Percentiles rank a stretch among this genome's conserved stretches.
Conservation (phyloP, 148 eudicot species). For the Dysphania ambrosioides region DNA sequence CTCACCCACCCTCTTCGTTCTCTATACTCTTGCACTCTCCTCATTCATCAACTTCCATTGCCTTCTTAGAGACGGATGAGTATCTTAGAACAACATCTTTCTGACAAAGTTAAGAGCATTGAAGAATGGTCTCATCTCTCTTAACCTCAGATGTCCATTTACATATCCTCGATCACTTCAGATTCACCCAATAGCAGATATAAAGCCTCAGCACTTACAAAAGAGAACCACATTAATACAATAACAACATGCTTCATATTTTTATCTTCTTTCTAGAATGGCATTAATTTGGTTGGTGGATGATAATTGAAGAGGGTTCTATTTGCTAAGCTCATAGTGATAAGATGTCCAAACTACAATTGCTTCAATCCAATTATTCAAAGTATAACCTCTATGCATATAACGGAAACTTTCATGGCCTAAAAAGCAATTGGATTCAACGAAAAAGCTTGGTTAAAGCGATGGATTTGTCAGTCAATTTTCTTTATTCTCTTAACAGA, state of each 20-base stretch:
- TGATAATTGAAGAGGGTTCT: background rate
- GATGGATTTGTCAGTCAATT: background rate
- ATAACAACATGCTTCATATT: background rate
- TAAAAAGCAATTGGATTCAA: background rate
- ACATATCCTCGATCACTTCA: slow-evolving; percentile 4
- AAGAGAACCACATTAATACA: slow-evolving; percentile 12
- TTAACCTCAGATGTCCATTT: background rate
- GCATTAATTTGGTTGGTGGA: slow-evolving; percentile 8
- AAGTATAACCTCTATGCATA: background rate
- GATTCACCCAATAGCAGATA: slow-evolving; percentile 16
- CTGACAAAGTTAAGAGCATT: background rate
- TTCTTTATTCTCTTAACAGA: background rate
- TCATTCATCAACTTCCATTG: background rate
- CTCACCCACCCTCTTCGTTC: background rate
- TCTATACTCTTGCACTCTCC: background rate
- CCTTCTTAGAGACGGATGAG: background rate
- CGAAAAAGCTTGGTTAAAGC: background rate
- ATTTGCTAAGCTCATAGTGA: background rate
- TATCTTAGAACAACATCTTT: background rate
- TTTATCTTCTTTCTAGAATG: slow-evolving; percentile 2
- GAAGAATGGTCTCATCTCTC: background rate
- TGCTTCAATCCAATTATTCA: slow-evolving; percentile 11
- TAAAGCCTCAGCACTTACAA: slow-evolving; percentile 3
- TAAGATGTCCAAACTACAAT: background rate
- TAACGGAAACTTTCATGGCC: background rate